Percentiles rank a stretch among this genome's conserved stretches.
These are phyloP conservation scores for Tulasnella sp. DNA, from an alignment of 768 basidiomycete species.

Conservation along the genomic window DNA sequence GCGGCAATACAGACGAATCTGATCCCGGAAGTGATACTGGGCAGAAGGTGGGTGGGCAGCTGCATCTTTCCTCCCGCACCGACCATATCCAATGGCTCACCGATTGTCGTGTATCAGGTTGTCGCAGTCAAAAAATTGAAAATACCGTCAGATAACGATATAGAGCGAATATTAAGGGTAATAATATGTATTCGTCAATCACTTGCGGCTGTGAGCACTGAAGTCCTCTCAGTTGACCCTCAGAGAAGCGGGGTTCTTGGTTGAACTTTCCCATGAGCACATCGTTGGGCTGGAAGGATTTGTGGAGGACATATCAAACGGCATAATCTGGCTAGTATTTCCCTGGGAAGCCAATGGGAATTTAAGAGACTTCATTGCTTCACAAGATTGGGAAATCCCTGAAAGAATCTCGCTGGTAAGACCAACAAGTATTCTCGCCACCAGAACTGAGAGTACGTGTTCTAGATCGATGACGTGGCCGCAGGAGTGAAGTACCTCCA, in stretches of 20 bases:
- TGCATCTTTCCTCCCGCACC: background rate
- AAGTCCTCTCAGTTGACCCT: background rate
- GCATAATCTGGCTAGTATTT: background rate
- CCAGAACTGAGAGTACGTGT: background rate
- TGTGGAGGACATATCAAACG: background rate
- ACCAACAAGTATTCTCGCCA: background rate
- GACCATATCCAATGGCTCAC: background rate
- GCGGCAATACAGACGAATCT: background rate
- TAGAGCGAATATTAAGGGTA: background rate
- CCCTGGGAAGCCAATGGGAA: background rate
- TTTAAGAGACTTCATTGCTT: background rate
- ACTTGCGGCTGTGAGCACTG: background rate
- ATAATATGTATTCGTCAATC: background rate
- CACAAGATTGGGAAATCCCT: background rate
- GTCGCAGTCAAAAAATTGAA: background rate
- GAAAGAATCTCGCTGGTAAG: background rate
- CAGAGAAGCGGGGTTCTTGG: background rate
- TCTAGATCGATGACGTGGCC: background rate
- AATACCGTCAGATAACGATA: background rate
- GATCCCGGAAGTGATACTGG: background rate
- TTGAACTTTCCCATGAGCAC: background rate
- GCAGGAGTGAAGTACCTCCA: background rate
- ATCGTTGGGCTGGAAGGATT: background rate
- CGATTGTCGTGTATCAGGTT: background rate
- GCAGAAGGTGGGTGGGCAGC: background rate